A percentile compares a stretch with the other conserved stretches of the same genome.
Conservation (phyloP, 148 eudicot genomes). For the Chenopodium suecicum region DNA sequence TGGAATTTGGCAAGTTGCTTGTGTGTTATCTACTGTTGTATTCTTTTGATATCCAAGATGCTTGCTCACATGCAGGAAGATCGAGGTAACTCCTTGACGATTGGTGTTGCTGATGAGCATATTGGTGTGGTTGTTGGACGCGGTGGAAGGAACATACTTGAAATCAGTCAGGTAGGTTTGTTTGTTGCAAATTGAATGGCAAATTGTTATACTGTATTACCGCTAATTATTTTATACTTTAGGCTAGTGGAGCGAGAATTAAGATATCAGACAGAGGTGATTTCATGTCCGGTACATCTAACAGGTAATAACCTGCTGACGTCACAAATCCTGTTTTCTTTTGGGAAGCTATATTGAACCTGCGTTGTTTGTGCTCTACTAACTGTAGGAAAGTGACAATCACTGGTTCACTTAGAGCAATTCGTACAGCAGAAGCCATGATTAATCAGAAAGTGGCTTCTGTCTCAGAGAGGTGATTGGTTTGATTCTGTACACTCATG, state of each 20-base stretch:
- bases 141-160: constrained; percentile 81
- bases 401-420: constrained; percentile 80
- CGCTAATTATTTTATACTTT: constrained; percentile 23
- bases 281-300: constrained; percentile 89
- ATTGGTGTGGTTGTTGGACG: constrained; percentile 93
- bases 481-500: background rate
- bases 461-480: constrained; percentile 49
- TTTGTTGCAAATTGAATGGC: background rate
- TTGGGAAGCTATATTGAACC: background rate
- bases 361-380: background rate
- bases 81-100: constrained; percentile 64
- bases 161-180: constrained; percentile 90
- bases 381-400: constrained; percentile 91
- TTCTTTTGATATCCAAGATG: constrained; percentile 15
- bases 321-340: background rate
- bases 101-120: constrained; percentile 97
- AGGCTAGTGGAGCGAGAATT: constrained; percentile 92
- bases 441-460: constrained; percentile 73
- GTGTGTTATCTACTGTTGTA: background rate
- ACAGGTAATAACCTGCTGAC: constrained; percentile 51
- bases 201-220: background rate
- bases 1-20: constrained; percentile 2
- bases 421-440: constrained; percentile 76
- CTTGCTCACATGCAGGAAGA: constrained; percentile 53
- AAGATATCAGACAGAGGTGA: constrained; percentile 95